phyloP scores from a whole-genome alignment of 2,329 filamentous ascomycete species.

The Paradendryphiella salina region DNA sequence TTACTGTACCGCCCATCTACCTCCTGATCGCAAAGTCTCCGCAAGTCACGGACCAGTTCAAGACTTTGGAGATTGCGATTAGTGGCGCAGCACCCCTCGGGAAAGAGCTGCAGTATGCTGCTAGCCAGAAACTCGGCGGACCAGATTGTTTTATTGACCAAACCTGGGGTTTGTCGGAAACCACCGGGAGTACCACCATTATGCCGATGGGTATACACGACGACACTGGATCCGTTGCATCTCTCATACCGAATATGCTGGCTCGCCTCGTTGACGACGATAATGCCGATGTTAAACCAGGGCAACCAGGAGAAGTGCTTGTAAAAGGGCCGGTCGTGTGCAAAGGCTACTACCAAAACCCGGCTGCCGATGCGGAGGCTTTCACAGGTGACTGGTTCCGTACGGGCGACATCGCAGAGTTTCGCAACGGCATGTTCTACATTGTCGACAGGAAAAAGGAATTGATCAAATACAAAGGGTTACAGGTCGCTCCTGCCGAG shows the following conservation, averaged over 20 bases:
- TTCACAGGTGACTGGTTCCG: constrained; percentile 45
- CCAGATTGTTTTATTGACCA: constrained; percentile 53
- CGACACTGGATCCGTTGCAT: constrained; percentile 54
- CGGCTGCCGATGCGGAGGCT: constrained; percentile 31
- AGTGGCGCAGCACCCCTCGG: constrained; percentile 62
- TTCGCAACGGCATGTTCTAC: constrained; percentile 46
- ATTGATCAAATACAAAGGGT: constrained; percentile 56
- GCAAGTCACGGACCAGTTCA: constrained; percentile 60
- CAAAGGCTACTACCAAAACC: constrained; percentile 46
- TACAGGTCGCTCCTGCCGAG: constrained; percentile 56
- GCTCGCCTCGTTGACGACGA: constrained; percentile 44
- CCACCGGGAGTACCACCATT: constrained; percentile 54
- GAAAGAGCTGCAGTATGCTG: constrained; percentile 57
- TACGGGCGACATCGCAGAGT: constrained; percentile 47
- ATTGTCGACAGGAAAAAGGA: constrained; percentile 52
- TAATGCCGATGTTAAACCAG: constrained; percentile 37
- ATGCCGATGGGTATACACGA: constrained; percentile 50
- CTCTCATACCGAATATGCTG: constrained; percentile 48
- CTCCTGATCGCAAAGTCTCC: constrained; percentile 62
- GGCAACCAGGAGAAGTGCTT: constrained; percentile 40
- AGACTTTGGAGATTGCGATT: constrained; percentile 53
- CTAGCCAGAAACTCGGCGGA: constrained; percentile 55
- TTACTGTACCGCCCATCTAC: constrained; percentile 65
- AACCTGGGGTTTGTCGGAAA: constrained; percentile 64
- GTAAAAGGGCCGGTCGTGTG: constrained; percentile 45